Evolutionary conservation across 2,329 filamentous ascomycete species (phyloP).

Genomic region (Colletotrichum melonis): DNA sequence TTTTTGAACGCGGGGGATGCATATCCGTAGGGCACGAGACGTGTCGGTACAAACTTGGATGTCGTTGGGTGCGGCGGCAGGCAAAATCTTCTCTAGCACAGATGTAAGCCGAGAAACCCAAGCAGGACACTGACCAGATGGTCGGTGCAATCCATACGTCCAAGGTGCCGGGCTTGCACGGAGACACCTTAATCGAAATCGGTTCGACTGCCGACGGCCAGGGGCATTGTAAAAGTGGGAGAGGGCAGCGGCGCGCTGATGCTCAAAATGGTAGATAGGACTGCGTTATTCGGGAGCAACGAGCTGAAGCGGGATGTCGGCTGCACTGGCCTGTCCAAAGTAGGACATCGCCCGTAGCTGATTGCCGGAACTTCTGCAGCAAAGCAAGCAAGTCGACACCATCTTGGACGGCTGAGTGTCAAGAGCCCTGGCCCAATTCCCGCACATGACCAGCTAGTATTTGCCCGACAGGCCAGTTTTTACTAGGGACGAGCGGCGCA

Average conservation of each 20-base stretch:
- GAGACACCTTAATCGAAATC: slow-evolving; percentile 14
- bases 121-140: not conserved
- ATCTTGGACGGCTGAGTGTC: slow-evolving; percentile 9
- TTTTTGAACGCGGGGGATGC: not conserved
- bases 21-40: not conserved
- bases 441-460: slow-evolving; percentile 28
- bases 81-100: not conserved
- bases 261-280: not conserved
- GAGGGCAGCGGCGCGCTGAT: not conserved
- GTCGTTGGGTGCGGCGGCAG: not conserved
- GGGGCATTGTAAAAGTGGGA: not conserved
- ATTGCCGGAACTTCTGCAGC: slow-evolving; percentile 28
- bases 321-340: slow-evolving; percentile 13
- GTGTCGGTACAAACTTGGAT: not conserved
- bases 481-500: slow-evolving; percentile 22
- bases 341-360: slow-evolving; percentile 11
- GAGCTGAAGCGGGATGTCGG: not conserved
- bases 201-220: slow-evolving; percentile 16
- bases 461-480: slow-evolving; percentile 21
- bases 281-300: not conserved
- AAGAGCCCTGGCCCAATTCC: slow-evolving; percentile 21
- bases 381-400: slow-evolving; percentile 12
- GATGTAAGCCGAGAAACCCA: not conserved
- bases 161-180: not conserved
- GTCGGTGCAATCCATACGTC: not conserved